Conservation (phyloP, 345 rosid genomes). For the Eucalyptus erythrocorys region DNA sequence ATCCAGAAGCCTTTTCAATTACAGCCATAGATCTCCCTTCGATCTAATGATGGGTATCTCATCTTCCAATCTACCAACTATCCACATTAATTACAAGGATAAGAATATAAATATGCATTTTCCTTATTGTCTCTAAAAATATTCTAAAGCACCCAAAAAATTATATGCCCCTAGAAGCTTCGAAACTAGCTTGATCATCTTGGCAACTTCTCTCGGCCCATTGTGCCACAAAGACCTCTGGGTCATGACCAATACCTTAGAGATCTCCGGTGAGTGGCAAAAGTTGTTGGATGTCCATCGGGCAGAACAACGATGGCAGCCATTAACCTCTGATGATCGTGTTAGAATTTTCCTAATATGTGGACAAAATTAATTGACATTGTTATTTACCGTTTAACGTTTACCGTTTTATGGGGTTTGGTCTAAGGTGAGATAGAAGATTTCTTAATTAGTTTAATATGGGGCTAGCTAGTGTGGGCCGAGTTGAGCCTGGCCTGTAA, state of each 20-base stretch:
- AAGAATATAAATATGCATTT: too few relatives aligned
- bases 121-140: not conserved
- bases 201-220: not conserved
- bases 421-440: too few relatives aligned
- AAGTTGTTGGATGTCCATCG: not conserved
- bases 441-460: too few relatives aligned
- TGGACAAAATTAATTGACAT: too few relatives aligned
- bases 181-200: not conserved
- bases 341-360: too few relatives aligned
- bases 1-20: too few relatives aligned
- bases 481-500: too few relatives aligned
- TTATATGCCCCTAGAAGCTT: not conserved
- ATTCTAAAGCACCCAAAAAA: not conserved
- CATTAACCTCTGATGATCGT: not conserved
- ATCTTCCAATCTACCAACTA: not conserved
- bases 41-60: too few relatives aligned
- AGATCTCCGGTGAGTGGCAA: not conserved
- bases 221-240: not conserved
- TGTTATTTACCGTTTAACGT: too few relatives aligned
- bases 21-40: rapidly evolving
- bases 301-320: not conserved
- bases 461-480: too few relatives aligned
- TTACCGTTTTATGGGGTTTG: too few relatives aligned
- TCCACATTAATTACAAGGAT: not conserved
- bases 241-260: not conserved